Percentiles rank a stretch among this genome's conserved stretches.
These are phyloP conservation scores for Recurvomyces mirabilis DNA, from an alignment of 495 filamentous ascomycete genomes.

Conservation along the genomic window DNA sequence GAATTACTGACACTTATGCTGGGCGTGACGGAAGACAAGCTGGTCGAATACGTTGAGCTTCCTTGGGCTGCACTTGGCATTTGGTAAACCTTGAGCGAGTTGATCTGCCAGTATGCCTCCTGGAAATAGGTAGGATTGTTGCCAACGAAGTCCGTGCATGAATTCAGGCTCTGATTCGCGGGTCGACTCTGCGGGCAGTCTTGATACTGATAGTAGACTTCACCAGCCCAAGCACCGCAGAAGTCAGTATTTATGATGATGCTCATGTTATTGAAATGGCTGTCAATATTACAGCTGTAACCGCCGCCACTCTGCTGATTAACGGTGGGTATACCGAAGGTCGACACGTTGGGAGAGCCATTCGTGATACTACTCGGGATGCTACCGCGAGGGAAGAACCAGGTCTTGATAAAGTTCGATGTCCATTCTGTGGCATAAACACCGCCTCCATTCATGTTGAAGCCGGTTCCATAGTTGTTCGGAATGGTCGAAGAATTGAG, in stretches of 20 bases:
- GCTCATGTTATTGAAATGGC: slow-evolving; percentile 36
- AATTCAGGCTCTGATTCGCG: background rate
- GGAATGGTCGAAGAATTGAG: slow-evolving; percentile 27
- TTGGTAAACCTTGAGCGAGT: slow-evolving; percentile 26
- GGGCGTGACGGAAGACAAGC: slow-evolving; percentile 1
- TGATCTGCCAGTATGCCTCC: slow-evolving; percentile 28
- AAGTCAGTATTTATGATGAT: slow-evolving; percentile 41
- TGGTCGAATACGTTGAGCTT: slow-evolving; percentile 9
- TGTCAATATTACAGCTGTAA: slow-evolving; percentile 33
- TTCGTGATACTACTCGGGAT: slow-evolving; percentile 16
- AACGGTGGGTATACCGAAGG: slow-evolving; percentile 59
- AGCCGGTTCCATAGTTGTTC: slow-evolving; percentile 22
- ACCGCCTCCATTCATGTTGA: slow-evolving; percentile 19
- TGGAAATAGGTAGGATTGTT: slow-evolving; percentile 25
- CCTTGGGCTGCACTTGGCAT: slow-evolving; percentile 2
- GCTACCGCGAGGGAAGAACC: slow-evolving; percentile 18
- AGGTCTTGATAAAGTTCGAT: slow-evolving; percentile 14
- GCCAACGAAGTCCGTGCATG: slow-evolving; percentile 22
- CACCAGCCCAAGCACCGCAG: slow-evolving; percentile 37
- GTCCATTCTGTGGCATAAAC: slow-evolving; percentile 25
- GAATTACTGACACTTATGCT: background rate
- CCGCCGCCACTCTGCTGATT: slow-evolving; percentile 38
- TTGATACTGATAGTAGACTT: slow-evolving; percentile 7
- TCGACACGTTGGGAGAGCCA: slow-evolving; percentile 28
- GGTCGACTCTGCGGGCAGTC: slow-evolving; percentile 12